Base-by-base conservation (phyloP, 2,329 filamentous ascomycete species). In the Gnomoniopsis sp. region DNA sequence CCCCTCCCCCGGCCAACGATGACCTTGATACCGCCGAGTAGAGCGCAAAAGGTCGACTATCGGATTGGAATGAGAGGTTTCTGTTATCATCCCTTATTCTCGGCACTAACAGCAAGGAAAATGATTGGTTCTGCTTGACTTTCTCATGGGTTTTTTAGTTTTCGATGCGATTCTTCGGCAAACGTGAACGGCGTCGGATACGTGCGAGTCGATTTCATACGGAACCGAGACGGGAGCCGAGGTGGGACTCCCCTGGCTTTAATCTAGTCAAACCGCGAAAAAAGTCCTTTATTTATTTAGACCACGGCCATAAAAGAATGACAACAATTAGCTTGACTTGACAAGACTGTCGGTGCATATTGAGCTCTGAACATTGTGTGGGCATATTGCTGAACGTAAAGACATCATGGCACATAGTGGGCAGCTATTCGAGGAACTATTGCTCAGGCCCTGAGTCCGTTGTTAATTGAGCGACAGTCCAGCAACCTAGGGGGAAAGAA, bases 11-110 rank as follows among this genome's bases (percentile, higher is more conserved):
- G 64, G 88, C 87, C 67, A 91, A 96, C 70, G 95, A 99, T 74
- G 95, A 99, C 71, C 85, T 98, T 72, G 95, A 99, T 74, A 93
- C 95, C 71, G 93, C 93, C 69, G 95, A 98, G 78, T 88, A 79
- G 65, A 56, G 30, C 38, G 26, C 38, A 33, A 10, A 19, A 36
- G 26, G 30, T 50, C 44, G 21, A 46, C 2, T 2, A 21, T 19
- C 19, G 17, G 49, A 55, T 54, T n/a, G 58, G 53, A 52, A 46
- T 53, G 50, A 49, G 52, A 60, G 58, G 61, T 60, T 62, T 52
- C 58, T 62, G 54, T 54, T 53, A 36, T 60, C 51, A 56, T 50
- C 55, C 58, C 58, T 38, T 50, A 55, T 41, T 52, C 49, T 46
- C 57, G 61, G 61, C 59, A 62, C 61, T 62, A 60, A 62, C 58